Evolutionary conservation across 768 basidiomycete species (phyloP).

Genomic region (Trichaptum fuscoviolaceum): DNA sequence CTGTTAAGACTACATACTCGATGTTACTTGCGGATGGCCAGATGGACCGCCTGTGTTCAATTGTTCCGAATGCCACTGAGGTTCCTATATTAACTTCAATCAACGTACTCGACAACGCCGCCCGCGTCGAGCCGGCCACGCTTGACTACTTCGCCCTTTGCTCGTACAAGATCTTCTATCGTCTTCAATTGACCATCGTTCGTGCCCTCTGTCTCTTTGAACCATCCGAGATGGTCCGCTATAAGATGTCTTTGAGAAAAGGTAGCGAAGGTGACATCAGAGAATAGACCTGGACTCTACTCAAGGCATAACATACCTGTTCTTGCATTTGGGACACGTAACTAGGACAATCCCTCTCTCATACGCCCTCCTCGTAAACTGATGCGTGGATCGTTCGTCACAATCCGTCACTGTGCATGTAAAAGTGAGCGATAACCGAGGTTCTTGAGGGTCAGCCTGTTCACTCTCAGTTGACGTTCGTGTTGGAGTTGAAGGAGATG

Average conservation of each 20-base stretch:
- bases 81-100: too few species aligned
- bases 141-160: constrained; percentile 72
- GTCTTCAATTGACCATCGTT: constrained; percentile 67
- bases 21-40: too few species aligned
- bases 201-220: constrained; percentile 64
- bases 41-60: too few species aligned
- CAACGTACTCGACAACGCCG: constrained; percentile 51
- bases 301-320: constrained; percentile 48
- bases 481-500: constrained; percentile 15
- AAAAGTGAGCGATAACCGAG: constrained; percentile 70
- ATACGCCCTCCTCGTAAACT: constrained; percentile 83
- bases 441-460: constrained; percentile 41
- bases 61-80: too few species aligned
- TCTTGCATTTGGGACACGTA: constrained; percentile 87
- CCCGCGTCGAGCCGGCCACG: constrained; percentile 42
- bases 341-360: constrained; percentile 85
- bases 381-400: constrained; percentile 75
- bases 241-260: constrained; percentile 61
- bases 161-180: constrained; percentile 75
- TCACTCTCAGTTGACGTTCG: constrained; percentile 8
- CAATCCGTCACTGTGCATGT: constrained; percentile 81
- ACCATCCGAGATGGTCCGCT: constrained; percentile 91
- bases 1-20: too few species aligned
- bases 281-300: constrained; percentile 6
- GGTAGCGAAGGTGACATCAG: neutral